Base-by-base conservation (phyloP, 2,329 filamentous ascomycete species). In the Dryadomyces quercivorus region DNA sequence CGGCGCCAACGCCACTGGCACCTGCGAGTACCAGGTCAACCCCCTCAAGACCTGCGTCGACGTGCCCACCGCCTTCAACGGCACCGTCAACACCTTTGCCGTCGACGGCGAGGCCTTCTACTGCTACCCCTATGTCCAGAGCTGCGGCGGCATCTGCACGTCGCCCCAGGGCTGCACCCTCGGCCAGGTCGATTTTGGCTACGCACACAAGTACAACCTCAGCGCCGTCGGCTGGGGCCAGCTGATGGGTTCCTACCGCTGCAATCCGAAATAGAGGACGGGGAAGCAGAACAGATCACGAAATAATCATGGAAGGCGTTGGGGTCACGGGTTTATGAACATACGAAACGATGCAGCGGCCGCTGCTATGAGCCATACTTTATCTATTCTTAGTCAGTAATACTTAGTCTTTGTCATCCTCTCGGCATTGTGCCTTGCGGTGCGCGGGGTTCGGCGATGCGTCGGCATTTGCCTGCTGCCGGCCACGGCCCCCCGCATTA, bases 131-230 rank as follows among this genome's bases (percentile, higher is more conserved):
- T 70, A 69, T 56, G 62, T 69, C 8, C 60, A 61, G 53, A 54
- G 62, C 22, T 79, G 76, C 62, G 65, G 65, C 38, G 66, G 63
- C 21, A 66, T 71, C 57, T 80, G 76, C 69, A 72, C 52, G 5
- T 76, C 75, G 49, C 75, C 75, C 2, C 73, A 71, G 47, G 76
- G 76, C 40, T 80, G 76, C 65, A 78, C 75, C 0, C 69, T 75
- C 56, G 76, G 75, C 40, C 61, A 67, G 8, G 67, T 80, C 50
- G 69, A 70, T 60, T 77, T 70, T 59, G 59, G 63, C 58, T 74
- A 72, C 61, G 61, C 66, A 55, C 54, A 75, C 67, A 77, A 76
- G 65, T 72, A 67, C 63, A 69, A 79, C 61, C 61, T 79, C 52
- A 64, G 67, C 26, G 66, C 65, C 31, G 71, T 75, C 48, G 55